Evolutionary conservation across 2,329 filamentous ascomycete species (phyloP), one percentile per base, ranked within the genome.

Genomic region (Phialophora chinensis): DNA sequence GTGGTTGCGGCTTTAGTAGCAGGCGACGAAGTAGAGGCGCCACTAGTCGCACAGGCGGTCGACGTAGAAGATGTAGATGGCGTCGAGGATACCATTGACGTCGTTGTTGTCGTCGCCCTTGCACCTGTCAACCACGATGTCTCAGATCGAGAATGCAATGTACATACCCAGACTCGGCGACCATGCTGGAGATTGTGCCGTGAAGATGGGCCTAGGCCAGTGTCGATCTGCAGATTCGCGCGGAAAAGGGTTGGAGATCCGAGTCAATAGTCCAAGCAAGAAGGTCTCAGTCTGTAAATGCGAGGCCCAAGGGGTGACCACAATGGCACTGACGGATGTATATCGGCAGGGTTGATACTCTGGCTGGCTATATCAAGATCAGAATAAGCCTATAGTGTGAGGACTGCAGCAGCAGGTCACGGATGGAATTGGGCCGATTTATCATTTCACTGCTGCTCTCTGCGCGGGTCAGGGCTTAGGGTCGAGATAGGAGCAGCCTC

Each of bases 51-150:
- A 44, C 42, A 47, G n/a, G 62, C 12, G 42, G 29, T 33, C 44
- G 60, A 57, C 23, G 60, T 53, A 12, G 65, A 55, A 49, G 56
- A 31, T 4, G 49, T 53, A 56, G 49, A 52, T 6, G 20, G 49
- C 20, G 25, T 53, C 10, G 44, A 61, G 42, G 59, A 35, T 31
- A 44, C 10, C 25, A 54, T 42, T 55, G 65, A 58, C 29, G 60
- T 52, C 44, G 63, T 52, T 50, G 63, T 64, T 62, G 33, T 58
- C 33, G 60, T 31, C 54, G 59, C 62, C 68, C 68, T 70, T 68
- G 61, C 66, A 12, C 38, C 53, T 65, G 63, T 70, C 68, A 70
- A 54, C 29, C 38, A 65, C 35, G 8, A 59, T 70, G 65, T 68
- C 38, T 70, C 47, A 63, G 52, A 12, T 33, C 20, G 47, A 52